A percentile compares a stretch with the other conserved stretches of the same genome.
Conservation (phyloP, 2,329 filamentous ascomycete genomes). For the Diaporthe eres region DNA sequence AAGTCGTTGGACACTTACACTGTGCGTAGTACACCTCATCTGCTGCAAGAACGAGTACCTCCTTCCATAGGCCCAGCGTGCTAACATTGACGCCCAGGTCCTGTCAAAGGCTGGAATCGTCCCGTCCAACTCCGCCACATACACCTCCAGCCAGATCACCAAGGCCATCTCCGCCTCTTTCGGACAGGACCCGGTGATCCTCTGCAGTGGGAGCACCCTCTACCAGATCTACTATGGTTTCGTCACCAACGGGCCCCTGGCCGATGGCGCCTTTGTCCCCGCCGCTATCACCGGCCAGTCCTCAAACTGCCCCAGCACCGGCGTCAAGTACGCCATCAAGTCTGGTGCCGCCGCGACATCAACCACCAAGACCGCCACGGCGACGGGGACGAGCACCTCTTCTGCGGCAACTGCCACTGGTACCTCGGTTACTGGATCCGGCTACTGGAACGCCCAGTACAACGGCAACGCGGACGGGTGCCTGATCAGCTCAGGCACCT, state of each 20-base stretch:
- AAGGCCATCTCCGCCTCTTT: conserved; percentile 39
- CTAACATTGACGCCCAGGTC: conserved; percentile 17
- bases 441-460: conserved; percentile 70
- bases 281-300: conserved; percentile 33
- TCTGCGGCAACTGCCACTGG: conserved; percentile 54
- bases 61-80: neutral
- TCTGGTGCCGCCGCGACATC: conserved; percentile 30
- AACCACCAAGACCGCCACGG: conserved; percentile 5
- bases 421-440: conserved; percentile 63
- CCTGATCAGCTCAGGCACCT: conserved; percentile 75
- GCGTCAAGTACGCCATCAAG: conserved; percentile 38
- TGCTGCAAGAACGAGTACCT: accelerated
- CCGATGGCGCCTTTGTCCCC: conserved; percentile 36
- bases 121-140: conserved; percentile 36
- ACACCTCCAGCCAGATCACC: conserved; percentile 35
- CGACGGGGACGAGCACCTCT: conserved; percentile 49
- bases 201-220: conserved; percentile 32
- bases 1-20: conserved; percentile 39
- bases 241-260: conserved; percentile 31
- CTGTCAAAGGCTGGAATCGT: conserved; percentile 39
- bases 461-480: conserved; percentile 70
- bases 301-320: conserved; percentile 35
- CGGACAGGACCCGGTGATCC: conserved; percentile 36
- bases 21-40: conserved; percentile 1
- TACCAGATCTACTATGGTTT: conserved; percentile 42